Percentiles rank a stretch among this genome's conserved stretches.
Evolutionary conservation across 176 grass and related monocot species (phyloP).

Genomic region (Otatea glauca): DNA sequence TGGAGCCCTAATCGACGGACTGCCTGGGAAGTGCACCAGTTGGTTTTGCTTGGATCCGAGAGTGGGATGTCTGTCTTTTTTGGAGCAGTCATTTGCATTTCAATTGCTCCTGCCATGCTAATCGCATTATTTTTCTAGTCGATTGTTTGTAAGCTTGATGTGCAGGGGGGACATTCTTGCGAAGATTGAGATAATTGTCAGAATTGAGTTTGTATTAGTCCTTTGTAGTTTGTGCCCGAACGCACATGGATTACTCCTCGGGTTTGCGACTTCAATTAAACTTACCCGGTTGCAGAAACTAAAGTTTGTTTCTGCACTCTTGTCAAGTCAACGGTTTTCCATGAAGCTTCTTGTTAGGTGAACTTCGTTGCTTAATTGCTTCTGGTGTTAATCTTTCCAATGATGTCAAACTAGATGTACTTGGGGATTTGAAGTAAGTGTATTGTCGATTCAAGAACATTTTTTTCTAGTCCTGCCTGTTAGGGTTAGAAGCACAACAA

Average conservation of each 20-base stretch:
- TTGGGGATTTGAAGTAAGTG: neutral
- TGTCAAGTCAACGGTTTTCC: conserved; percentile 34
- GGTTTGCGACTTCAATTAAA: conserved; percentile 26
- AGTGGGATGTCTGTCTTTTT: conserved; percentile 55
- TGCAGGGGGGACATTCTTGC: conserved; percentile 52
- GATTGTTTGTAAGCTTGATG: conserved; percentile 31
- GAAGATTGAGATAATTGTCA: conserved; percentile 40
- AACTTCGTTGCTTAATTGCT: neutral
- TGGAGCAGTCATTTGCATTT: conserved; percentile 45
- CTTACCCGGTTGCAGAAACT: conserved; percentile 24
- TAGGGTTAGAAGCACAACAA: too few species aligned
- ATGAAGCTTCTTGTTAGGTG: neutral
- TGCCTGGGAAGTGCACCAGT: neutral
- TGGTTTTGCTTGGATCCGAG: conserved; percentile 44
- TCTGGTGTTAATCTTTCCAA: neutral
- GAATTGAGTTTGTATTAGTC: neutral
- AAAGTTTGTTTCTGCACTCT: conserved; percentile 38
- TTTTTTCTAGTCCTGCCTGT: neutral
- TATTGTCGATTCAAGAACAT: neutral
- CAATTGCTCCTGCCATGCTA: conserved; percentile 33
- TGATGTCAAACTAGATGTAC: neutral
- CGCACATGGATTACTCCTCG: conserved; percentile 54
- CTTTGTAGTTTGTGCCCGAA: conserved; percentile 36
- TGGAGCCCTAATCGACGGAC: neutral
- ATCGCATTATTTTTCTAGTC: conserved; percentile 29